Base-by-base conservation (phyloP, 2,329 filamentous ascomycete genomes). In the Trichothecium sympodiale region DNA sequence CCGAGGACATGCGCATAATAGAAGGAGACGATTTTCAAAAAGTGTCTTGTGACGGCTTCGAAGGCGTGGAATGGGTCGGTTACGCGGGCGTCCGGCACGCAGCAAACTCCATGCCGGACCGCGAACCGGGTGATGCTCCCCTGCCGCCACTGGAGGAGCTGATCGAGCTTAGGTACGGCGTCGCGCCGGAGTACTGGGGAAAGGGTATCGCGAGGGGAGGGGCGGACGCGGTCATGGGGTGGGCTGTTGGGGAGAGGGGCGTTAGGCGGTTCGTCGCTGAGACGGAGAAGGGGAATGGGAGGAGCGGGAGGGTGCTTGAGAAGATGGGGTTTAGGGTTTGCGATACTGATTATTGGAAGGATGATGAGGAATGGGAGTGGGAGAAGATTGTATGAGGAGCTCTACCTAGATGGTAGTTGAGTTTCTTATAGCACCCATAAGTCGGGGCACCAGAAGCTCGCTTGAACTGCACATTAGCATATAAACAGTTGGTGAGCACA, bases 131-230 rank as follows among this genome's bases (percentile, higher is more conserved):
- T 14, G 31, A 33, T n/a, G 15, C 16, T 4, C 23, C 17, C 3
- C 20, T 42, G 23, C 35, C 43, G 8, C 37, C 39, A 7, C 44
- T 39, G 43, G 26, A 40, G 32, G 44, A 46, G 26, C 43, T 45
- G 44, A 29, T 40, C 25, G 44, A 46, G 34, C 32, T 46, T 14
- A 39, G 44, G 2, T 46, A 46, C 26, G 44, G 44, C 5, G 25
- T 45, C 8, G 35, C 29, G 8, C 36, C 38, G 4, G 32, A 34
- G 4, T 39, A 35, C 23, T 36, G 43, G 33, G 44, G 43, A 1
- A 31, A 40, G 4, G 41, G 44, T 13, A 39, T 46, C n/a, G 43
- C 43, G 5, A 39, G 36, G n/a, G 15, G 37, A 12, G 42, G 39
- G 13, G 34, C 37, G 15, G 33, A 35, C 30, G 40, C 34, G 5